Evolutionary conservation across 805 yeast species (phyloP).

Genomic region (Nakazawaea pomicola): DNA sequence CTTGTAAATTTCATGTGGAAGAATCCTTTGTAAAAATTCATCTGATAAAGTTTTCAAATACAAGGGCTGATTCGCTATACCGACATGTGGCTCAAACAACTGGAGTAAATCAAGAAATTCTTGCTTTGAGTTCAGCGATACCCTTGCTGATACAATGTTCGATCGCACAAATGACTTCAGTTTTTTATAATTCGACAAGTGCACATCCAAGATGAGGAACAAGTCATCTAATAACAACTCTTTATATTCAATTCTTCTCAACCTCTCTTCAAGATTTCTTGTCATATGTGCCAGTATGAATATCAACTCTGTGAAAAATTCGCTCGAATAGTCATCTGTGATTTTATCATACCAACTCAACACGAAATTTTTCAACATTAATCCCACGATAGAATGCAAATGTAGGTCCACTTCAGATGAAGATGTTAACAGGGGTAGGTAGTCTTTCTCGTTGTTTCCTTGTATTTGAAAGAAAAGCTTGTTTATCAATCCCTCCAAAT

Average conservation of each 20-base stretch:
- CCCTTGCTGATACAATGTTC: background rate
- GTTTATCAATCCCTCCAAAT: constrained; percentile 17
- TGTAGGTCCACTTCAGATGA: constrained; percentile 36
- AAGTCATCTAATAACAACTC: constrained; percentile 38
- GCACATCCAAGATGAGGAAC: constrained; percentile 35
- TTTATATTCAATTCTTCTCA: constrained; percentile 27
- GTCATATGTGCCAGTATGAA: constrained; percentile 34
- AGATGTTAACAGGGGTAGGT: constrained; percentile 35
- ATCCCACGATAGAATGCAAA: constrained; percentile 40
- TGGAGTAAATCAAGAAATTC: constrained; percentile 30
- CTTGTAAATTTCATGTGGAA: constrained; percentile 37
- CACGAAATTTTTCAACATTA: constrained; percentile 42
- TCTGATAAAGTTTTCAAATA: constrained; percentile 32
- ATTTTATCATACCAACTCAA: constrained; percentile 39
- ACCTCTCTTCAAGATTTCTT: constrained; percentile 31
- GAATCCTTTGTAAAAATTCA: constrained; percentile 27
- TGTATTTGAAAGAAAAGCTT: constrained; percentile 12
- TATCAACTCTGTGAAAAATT: constrained; percentile 36
- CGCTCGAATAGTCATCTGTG: constrained; percentile 30
- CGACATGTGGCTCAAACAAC: constrained; percentile 26
- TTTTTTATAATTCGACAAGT: constrained; percentile 26
- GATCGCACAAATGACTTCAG: constrained; percentile 25
- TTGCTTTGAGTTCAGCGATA: constrained; percentile 5
- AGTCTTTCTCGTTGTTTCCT: constrained; percentile 8
- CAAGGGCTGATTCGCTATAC: constrained; percentile 11